phyloP scores from a whole-genome alignment of 2,329 filamentous ascomycete genomes.

The Erysiphe pulchra region DNA sequence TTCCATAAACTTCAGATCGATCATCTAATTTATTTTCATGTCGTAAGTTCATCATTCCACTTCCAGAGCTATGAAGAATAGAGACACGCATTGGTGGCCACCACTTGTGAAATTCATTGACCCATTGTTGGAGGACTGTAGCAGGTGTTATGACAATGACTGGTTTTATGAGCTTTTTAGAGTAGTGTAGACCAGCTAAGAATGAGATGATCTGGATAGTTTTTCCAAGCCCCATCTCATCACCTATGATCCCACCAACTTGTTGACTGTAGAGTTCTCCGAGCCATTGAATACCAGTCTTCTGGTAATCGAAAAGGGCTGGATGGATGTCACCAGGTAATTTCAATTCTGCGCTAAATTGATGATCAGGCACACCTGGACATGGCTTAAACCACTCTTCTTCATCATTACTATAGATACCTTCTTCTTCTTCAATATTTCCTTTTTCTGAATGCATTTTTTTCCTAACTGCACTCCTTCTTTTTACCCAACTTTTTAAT shows the following conservation, averaged over 20 bases:
- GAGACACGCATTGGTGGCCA: constrained; percentile 97
- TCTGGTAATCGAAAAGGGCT: constrained; percentile 87
- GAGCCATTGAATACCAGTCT: constrained; percentile 89
- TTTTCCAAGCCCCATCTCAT: constrained; percentile 98
- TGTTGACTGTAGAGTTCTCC: constrained; percentile 74
- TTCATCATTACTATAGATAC: constrained; percentile 19
- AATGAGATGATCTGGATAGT: constrained; percentile 45
- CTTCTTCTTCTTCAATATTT: constrained; percentile 13
- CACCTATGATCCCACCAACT: constrained; percentile 82
- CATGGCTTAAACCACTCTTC: constrained; percentile 70
- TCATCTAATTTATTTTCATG: constrained; percentile 34
- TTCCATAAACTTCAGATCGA: constrained; percentile 23
- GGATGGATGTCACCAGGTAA: constrained; percentile 84
- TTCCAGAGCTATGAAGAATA: constrained; percentile 83
- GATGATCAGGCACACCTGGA: constrained; percentile 52
- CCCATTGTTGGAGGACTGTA: constrained; percentile 91
- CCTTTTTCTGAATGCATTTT: constrained; percentile 14
- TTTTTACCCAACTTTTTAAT: constrained; percentile 46
- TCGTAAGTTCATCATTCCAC: constrained; percentile 71
- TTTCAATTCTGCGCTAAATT: constrained; percentile 45
- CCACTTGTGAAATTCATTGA: constrained; percentile 95
- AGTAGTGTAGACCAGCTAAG: constrained; percentile 77
- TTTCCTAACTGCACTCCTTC: constrained; percentile 32
- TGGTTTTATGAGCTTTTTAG: constrained; percentile 57
- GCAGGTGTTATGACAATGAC: constrained; percentile 83